These are phyloP conservation scores for Chalciporus piperatus DNA, from an alignment of 768 basidiomycete species.

Conservation along the genomic window DNA sequence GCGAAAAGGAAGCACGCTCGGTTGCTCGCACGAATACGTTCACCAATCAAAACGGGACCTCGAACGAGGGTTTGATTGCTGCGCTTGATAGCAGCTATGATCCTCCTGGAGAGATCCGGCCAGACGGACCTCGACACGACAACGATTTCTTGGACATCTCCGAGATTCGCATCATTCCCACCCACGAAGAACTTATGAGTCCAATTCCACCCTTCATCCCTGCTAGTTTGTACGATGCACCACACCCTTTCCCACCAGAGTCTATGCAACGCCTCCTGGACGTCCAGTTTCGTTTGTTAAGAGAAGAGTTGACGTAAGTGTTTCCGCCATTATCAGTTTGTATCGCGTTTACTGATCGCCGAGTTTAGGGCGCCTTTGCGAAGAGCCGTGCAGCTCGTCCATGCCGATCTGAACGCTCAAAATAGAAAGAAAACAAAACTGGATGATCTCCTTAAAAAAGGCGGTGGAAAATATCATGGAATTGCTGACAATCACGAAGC, in stretches of 20 bases:
- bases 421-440: conserved; percentile 36
- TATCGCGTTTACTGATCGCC: background rate
- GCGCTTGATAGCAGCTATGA: conserved; percentile 44
- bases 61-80: conserved; percentile 36
- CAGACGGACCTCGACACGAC: conserved; percentile 59
- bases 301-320: conserved; percentile 67
- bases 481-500: conserved; percentile 40
- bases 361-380: conserved; percentile 49
- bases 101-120: conserved; percentile 51
- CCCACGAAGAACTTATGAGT: conserved; percentile 59
- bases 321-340: background rate
- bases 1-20: conserved; percentile 32
- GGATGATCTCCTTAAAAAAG: conserved; percentile 42
- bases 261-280: conserved; percentile 70
- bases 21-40: conserved; percentile 4
- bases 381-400: conserved; percentile 46
- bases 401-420: conserved; percentile 39
- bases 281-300: conserved; percentile 69
- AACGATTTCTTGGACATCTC: conserved; percentile 58
- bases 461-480: conserved; percentile 61
- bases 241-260: conserved; percentile 54
- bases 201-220: conserved; percentile 56
- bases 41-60: background rate
- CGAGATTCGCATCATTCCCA: conserved; percentile 67
- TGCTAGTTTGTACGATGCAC: conserved; percentile 54